Evolutionary conservation across 2,329 filamentous ascomycete species (phyloP), one percentile per base, ranked within the genome.

Genomic region (Diaporthe amygdali): DNA sequence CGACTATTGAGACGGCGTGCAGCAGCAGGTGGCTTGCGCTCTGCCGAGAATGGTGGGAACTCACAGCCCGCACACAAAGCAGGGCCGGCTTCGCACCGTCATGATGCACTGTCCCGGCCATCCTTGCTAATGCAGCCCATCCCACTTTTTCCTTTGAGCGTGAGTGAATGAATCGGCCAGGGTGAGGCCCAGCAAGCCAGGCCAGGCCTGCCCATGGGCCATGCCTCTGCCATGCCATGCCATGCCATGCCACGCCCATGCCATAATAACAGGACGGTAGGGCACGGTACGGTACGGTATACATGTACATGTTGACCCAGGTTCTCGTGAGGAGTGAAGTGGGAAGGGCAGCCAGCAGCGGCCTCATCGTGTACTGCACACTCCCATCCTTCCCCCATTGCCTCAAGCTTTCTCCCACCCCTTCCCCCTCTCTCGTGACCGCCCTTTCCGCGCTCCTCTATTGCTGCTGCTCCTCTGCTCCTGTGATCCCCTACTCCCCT

Each of bases 371-470:
- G 56, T 44, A 12, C 55, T 59, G 55, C 56, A 46, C 56, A 17
- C 22, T 32, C 34, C 37, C 22, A 46, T 61, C 66, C 51, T 56
- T 68, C 37, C 39, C 39, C 17, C 61, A 17, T 34, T 20, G 39
- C 27, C 39, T 66, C 67, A 41, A 67, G 46, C n/a, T 25, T 52
- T 30, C 27, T 56, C 37, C 56, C 59, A 32, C 37, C 61, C n/a
- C n/a, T n/a, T 39, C 30, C 41, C 64, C 37, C 37, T 52, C 54
- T n/a, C 56, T 69, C 52, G 71, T 70, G 71, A 72, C 68, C 68
- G 71, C 71, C 71, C 68, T 70, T 72, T 72, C 34, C 30, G 10
- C 54, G 22, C 41, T 44, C n/a, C 34, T 30, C 32, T 41, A 20
- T 10, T n/a, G n/a, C n/a, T 39, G 54, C n/a, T 30, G 22, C 9